Evolutionary conservation across 2,329 filamentous ascomycete species (phyloP), one percentile per base, ranked within the genome.

Genomic region (Xylaria sp.): DNA sequence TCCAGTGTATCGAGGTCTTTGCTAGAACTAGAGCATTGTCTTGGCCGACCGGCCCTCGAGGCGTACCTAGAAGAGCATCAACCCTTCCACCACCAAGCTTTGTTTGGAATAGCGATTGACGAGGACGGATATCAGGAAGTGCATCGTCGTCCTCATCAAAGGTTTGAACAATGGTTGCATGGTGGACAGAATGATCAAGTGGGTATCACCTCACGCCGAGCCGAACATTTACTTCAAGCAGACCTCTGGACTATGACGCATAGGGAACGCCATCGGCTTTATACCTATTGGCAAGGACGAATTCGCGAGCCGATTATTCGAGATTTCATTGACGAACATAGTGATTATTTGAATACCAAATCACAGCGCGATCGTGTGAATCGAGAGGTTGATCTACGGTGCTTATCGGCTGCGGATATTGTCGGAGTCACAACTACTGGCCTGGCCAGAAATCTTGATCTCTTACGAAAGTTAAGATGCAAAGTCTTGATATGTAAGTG

Each of bases 371-470:
- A 71, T 19, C 55, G 55, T 0, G 67, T 75, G 0, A 51, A 63
- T 9, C 65, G 72, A 0, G 77, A 80, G 3, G 69, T 78, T 1
- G 73, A 79, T 35, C 66, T 76, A 1, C 77, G 79, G 5, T 76
- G 74, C 23, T 73, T 83, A 1, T 61, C 72, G 2, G 21, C 73
- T 14, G 79, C 80, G 0, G 69, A 80, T 4, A 77, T 89, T 3
- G 80, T 89, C 45, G 87, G 87, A 0, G 75, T 87, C 1, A 89
- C 87, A 0, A 89, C 87, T 0, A 85, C 83, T 0, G 86, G 86
- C 0, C 75, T 89, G 1, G 87, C 87, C 0, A 75, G 76, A 19
- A 81, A 84, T 15, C 72, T 86, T 0, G 73, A 78, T 0, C 66
- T 84, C 1, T 75, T 90, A 0, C 78, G 80, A 7, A 78, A 79